Evolutionary conservation across 2,329 filamentous ascomycete genomes (phyloP).

Genomic region (Talaromyces sp.): DNA sequence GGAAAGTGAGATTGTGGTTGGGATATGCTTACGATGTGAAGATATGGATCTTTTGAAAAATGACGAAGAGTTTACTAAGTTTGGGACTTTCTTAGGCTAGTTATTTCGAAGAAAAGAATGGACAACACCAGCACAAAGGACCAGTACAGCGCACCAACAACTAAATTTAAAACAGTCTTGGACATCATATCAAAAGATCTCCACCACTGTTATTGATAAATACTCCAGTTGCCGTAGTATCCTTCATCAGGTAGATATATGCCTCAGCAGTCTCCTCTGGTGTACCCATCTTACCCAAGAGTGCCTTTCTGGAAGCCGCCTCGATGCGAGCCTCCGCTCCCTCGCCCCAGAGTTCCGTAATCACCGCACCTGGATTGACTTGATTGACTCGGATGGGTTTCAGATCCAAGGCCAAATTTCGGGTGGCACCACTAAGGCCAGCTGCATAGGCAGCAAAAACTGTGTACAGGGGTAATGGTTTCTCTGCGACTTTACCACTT

Average conservation of each 20-base stretch:
- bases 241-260: constrained; percentile 46
- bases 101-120: too few relatives aligned
- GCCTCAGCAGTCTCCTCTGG: constrained; percentile 47
- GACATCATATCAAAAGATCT: not conserved
- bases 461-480: constrained; percentile 35
- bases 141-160: not conserved
- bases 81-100: constrained; percentile 37
- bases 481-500: constrained; percentile 48
- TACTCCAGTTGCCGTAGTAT: constrained; percentile 32
- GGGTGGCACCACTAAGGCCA: constrained; percentile 47
- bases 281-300: constrained; percentile 35
- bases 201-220: constrained; percentile 42
- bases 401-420: constrained; percentile 60
- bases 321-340: constrained; percentile 24
- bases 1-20: constrained; percentile 46
- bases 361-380: constrained; percentile 55
- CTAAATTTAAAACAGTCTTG: not conserved
- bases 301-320: constrained; percentile 19
- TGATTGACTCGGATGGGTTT: constrained; percentile 62
- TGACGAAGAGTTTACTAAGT: constrained; percentile 45
- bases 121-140: not conserved
- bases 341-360: constrained; percentile 46
- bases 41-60: constrained; percentile 46
- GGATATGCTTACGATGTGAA: constrained; percentile 47
- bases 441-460: constrained; percentile 27